phyloP scores from a whole-genome alignment of 768 basidiomycete species.

The Amanita fuliginea region DNA sequence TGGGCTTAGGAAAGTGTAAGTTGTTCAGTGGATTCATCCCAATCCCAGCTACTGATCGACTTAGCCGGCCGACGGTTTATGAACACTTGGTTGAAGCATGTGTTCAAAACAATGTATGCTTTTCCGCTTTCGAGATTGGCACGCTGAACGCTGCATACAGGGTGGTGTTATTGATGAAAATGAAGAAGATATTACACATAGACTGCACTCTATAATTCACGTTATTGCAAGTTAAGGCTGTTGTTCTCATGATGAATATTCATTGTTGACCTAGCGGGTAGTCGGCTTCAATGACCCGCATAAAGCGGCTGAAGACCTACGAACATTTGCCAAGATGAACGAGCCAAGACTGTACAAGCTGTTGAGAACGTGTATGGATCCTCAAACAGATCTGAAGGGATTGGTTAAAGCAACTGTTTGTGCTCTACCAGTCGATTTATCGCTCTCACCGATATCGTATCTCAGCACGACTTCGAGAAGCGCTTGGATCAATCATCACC shows the following conservation, averaged over 20 bases:
- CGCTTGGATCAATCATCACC: constrained; percentile 64
- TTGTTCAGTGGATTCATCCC: constrained; percentile 8
- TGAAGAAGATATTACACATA: constrained; percentile 48
- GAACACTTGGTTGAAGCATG: constrained; percentile 66
- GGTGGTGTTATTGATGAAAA: constrained; percentile 86
- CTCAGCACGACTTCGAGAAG: constrained; percentile 66
- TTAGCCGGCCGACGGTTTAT: constrained; percentile 58
- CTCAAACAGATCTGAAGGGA: constrained; percentile 72
- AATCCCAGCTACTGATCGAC: neutral
- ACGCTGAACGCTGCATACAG: constrained; percentile 24
- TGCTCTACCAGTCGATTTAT: neutral
- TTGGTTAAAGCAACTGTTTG: constrained; percentile 70
- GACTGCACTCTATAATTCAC: constrained; percentile 43
- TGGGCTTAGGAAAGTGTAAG: constrained; percentile 53
- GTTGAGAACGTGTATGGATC: constrained; percentile 71
- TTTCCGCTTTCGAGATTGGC: neutral
- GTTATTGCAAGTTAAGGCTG: constrained; percentile 48
- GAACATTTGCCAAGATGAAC: constrained; percentile 77
- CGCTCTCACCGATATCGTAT: neutral
- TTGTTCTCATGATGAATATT: neutral
- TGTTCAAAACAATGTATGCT: constrained; percentile 72
- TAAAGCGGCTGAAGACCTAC: constrained; percentile 70
- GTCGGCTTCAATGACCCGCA: constrained; percentile 54
- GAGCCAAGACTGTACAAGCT: constrained; percentile 80
- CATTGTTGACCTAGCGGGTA: constrained; percentile 14